Evolutionary conservation across 2,329 filamentous ascomycete genomes (phyloP), one percentile per base, ranked within the genome.

Genomic region (Apiospora arundinis): DNA sequence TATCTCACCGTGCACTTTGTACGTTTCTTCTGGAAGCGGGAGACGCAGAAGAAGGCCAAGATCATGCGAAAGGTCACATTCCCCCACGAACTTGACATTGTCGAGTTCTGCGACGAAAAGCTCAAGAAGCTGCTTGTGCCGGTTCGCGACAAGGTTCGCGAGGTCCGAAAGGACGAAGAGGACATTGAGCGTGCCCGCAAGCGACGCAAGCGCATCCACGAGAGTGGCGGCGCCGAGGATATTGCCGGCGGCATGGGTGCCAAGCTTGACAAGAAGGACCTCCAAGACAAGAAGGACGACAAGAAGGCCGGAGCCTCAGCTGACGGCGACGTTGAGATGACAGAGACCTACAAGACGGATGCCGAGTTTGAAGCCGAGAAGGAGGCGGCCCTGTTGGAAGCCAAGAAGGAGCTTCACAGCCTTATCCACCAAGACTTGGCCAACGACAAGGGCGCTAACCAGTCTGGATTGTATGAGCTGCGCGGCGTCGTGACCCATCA

Each of bases 21-120:
- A 71, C 94, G 96, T 74, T 99, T 99, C 85, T 98, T 95, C 85
- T 99, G 96, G 96, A 95, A 97, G 80, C 91, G 92, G 66, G 94
- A 97, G 76, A 95, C 94, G 4, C 92, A 97, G 82, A 98, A 98
- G 86, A 99, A 99, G 87, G 95, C 95, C 75, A 99, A 99, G 88
- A 99, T 99, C 77, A 95, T 99, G 93, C 93, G 95, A 80, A 99
- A 98, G 84, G 96, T 99, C 71, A 95, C 94, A 0, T 99, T 99
- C 80, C 95, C 95, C 8, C 91, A 93, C 68, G 96, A 99, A 82
- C 86, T 99, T 45, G 96, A 99, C 78, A 91, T 94, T 49, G 91
- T 97, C 28, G 96, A 99, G 80, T 98, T 97, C 83, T 99, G 96
- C 82, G 95, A 95, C 16, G 95, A 98, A 37, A 92, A 96, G 69